Evolutionary conservation across 2,329 filamentous ascomycete species (phyloP).

Genomic region (Gliomastix tumulicola): DNA sequence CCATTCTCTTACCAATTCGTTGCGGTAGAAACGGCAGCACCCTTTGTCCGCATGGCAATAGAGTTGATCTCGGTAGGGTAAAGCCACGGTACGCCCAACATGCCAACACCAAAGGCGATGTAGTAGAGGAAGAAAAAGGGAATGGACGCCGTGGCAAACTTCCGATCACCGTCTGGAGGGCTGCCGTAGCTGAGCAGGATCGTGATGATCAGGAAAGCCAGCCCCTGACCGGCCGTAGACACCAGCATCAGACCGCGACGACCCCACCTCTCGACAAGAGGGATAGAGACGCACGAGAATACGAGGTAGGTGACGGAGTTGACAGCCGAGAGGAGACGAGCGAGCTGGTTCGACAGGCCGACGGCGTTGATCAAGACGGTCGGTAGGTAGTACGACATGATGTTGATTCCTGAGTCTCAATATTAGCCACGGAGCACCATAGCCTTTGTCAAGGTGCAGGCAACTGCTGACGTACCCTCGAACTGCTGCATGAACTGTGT

Average conservation of each 20-base stretch:
- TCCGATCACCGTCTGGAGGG: slow-evolving; percentile 10
- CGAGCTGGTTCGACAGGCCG: slow-evolving; percentile 36
- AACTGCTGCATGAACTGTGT: slow-evolving; percentile 21
- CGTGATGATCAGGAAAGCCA: slow-evolving; percentile 19
- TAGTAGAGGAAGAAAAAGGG: slow-evolving; percentile 22
- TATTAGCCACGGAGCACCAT: too few species aligned
- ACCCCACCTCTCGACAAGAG: slow-evolving; percentile 18
- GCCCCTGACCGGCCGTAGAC: slow-evolving; percentile 15
- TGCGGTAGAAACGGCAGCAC: slow-evolving; percentile 24
- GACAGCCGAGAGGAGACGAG: slow-evolving; percentile 41
- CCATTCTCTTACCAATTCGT: slow-evolving; percentile 19
- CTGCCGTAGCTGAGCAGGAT: slow-evolving; percentile 13
- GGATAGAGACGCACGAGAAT: slow-evolving; percentile 14
- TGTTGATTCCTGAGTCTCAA: slow-evolving; percentile 11
- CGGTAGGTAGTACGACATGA: slow-evolving; percentile 24
- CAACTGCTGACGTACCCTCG: slow-evolving; percentile 12
- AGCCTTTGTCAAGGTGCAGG: background rate
- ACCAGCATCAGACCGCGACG: slow-evolving; percentile 19
- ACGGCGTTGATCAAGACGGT: slow-evolving; percentile 43
- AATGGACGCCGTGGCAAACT: slow-evolving; percentile 17
- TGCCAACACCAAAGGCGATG: slow-evolving; percentile 20
- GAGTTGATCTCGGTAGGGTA: slow-evolving; percentile 33
- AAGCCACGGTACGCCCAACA: slow-evolving; percentile 30
- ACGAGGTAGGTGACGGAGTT: slow-evolving; percentile 18
- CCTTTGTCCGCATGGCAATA: slow-evolving; percentile 30